Base-by-base conservation (phyloP, 257 asterid genomes). In the Paraleonurus japonicus region DNA sequence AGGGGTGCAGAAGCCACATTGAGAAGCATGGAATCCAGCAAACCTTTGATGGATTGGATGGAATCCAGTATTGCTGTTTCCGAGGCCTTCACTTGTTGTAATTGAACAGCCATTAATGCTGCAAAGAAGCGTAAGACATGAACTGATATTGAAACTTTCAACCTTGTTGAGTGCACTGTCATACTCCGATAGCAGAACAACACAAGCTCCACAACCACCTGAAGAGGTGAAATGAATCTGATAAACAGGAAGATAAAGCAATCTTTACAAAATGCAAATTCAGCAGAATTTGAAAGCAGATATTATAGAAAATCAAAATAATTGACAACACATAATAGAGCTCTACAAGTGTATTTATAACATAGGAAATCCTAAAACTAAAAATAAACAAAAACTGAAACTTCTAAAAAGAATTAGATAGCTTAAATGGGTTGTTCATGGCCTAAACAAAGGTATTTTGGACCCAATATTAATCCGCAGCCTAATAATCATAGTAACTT, bases 141-240 rank as follows among this genome's bases (percentile, higher is more conserved):
- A 71, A 59, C 33, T 58, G 13, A 70, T 48, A 3, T 17, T 70
- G 75, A 70, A 70, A 17, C 48, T 58, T 70, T 70, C 75, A n/a
- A 59, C 66, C 61, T 70, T 59, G 7, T 70, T 26, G 27, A 57
- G 60, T 39, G 27, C 12, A 8, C 24, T 16, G 58, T 70, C 58
- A 7, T 70, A 70, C 13, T 58, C 41, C 0, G 75, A 70, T 19
- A 70, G 68, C 68, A 41, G 37, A 12, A 71, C 76, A 7, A 60
- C 76, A 60, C 76, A 71, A 47, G 76, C 69, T 45, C 76, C 76
- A 43, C 75, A 70, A 39, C 75, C 75, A 70, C 75, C 75, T 70
- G 75, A 33, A 69, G 61, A 20, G 16, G 35, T 22, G 22, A 41
- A 4, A 41, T 4, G 50, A 35, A 11, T 41, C 48, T 12, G 53